phyloP scores from a whole-genome alignment of 2,329 filamentous ascomycete species.

The Cladosporium phlei region DNA sequence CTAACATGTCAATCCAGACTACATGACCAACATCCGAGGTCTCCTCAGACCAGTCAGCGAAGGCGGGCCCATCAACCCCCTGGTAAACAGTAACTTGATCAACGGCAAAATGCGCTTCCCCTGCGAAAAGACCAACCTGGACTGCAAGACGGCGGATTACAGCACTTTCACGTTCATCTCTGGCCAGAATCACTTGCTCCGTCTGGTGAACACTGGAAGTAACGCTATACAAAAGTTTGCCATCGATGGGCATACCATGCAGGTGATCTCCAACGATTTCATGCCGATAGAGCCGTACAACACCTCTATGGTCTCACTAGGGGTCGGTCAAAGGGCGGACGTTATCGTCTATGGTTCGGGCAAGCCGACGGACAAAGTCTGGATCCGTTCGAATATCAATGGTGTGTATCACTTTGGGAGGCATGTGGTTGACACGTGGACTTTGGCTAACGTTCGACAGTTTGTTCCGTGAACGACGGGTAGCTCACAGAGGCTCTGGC shows the following conservation, averaged over 20 bases:
- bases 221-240: slow-evolving; percentile 37
- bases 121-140: slow-evolving; percentile 22
- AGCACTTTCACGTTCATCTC: slow-evolving; percentile 29
- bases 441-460: slow-evolving; percentile 19
- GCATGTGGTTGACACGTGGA: too few relatives aligned
- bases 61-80: slow-evolving; percentile 20
- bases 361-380: slow-evolving; percentile 25
- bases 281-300: slow-evolving; percentile 36
- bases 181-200: slow-evolving; percentile 36
- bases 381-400: slow-evolving; percentile 31
- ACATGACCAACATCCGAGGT: slow-evolving; percentile 19
- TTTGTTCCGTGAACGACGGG: slow-evolving; percentile 39
- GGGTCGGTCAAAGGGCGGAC: slow-evolving; percentile 51
- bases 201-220: slow-evolving; percentile 37
- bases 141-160: slow-evolving; percentile 31
- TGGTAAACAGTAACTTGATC: slow-evolving; percentile 31
- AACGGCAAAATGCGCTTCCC: slow-evolving; percentile 31
- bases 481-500: slow-evolving; percentile 52
- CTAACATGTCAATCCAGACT: too few relatives aligned
- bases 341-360: slow-evolving; percentile 38
- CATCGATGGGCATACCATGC: slow-evolving; percentile 44
- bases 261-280: slow-evolving; percentile 40
- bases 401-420: slow-evolving; percentile 22
- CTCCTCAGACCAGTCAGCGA: slow-evolving; percentile 21
- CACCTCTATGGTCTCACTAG: slow-evolving; percentile 45